phyloP scores from a whole-genome alignment of 140 eudicot species.

The Flaveria floridana region DNA sequence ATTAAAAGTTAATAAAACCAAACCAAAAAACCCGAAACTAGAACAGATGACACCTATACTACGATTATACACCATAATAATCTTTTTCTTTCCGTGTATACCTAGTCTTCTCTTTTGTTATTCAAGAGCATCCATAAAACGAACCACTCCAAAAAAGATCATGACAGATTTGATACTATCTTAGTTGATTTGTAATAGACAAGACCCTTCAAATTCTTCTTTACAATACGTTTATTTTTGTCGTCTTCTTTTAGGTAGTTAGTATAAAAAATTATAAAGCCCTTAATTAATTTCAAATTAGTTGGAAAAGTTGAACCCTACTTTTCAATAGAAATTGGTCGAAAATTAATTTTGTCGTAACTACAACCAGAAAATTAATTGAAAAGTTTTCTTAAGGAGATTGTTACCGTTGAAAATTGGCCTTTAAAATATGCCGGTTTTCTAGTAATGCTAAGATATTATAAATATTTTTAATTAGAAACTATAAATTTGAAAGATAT shows the following conservation, averaged over 20 bases:
- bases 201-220: neutral
- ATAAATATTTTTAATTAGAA: too few relatives aligned
- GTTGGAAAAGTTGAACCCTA: too few relatives aligned
- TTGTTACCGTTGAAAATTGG: too few relatives aligned
- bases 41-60: neutral
- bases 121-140: neutral
- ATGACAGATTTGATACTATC: neutral
- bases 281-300: neutral
- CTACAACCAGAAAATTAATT: too few relatives aligned
- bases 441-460: too few relatives aligned
- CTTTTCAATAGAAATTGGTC: too few relatives aligned
- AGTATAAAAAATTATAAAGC: neutral
- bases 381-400: too few relatives aligned
- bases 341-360: too few relatives aligned
- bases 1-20: neutral
- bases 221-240: neutral
- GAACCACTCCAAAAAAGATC: neutral
- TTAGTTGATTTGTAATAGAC: slow-evolving; percentile 6
- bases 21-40: too few relatives aligned
- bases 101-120: neutral
- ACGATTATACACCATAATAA: neutral
- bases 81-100: neutral
- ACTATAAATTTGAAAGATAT: too few relatives aligned
- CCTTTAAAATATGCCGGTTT: too few relatives aligned
- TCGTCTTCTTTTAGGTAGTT: neutral